A percentile compares a stretch with the other conserved stretches of the same genome.
Evolutionary conservation across 2,329 filamentous ascomycete genomes (phyloP).

Genomic region (Fusarium sp.): DNA sequence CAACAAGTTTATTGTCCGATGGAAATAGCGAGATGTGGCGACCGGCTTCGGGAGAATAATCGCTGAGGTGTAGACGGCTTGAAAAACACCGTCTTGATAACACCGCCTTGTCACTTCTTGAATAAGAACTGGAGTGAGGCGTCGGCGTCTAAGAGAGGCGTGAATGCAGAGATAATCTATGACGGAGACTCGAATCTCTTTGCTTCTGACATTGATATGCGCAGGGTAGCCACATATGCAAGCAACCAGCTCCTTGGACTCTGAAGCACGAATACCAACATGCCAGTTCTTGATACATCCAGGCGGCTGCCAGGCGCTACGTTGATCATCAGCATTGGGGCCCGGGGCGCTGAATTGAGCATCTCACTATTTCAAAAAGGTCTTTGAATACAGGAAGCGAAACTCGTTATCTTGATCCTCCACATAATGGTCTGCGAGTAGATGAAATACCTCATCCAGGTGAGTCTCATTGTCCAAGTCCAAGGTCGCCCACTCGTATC

Average conservation of each 20-base stretch:
- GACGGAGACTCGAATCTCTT: background rate
- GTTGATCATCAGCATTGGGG: background rate
- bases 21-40: background rate
- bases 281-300: background rate
- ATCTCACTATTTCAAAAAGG: background rate
- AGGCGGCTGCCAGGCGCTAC: background rate
- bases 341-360: background rate
- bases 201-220: background rate
- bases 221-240: background rate
- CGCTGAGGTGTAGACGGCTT: background rate
- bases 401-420: background rate
- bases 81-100: background rate
- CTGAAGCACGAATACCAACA: background rate
- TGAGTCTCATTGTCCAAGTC: background rate
- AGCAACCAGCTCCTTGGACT: background rate
- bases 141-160: background rate
- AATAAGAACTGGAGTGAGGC: background rate
- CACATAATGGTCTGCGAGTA: background rate
- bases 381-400: background rate
- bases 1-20: background rate
- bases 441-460: background rate
- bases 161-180: background rate
- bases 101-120: background rate
- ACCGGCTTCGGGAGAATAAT: background rate
- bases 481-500: background rate